A percentile compares a stretch with the other conserved stretches of the same genome.
phyloP scores from a whole-genome alignment of 176 grass and related monocot species.

The Oryza nivara region DNA sequence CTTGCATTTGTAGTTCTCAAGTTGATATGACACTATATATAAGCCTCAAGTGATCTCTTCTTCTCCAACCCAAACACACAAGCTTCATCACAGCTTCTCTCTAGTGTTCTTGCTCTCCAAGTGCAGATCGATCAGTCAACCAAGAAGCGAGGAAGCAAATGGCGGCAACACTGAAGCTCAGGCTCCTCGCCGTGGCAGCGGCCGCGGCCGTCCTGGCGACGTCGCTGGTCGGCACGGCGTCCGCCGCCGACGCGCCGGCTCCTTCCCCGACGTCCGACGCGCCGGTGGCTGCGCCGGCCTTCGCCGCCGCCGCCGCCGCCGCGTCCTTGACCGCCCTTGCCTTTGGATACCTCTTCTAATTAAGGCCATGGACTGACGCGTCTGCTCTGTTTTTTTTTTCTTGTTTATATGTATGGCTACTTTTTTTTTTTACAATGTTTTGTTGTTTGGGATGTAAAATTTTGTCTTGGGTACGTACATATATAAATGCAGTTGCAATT shows the following conservation, averaged over 20 bases:
- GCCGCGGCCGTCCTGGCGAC: conserved; percentile 20
- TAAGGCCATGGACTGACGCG: background rate
- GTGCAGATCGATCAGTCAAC: no score
- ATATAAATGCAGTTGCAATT: background rate
- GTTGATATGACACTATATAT: background rate
- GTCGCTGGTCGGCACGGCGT: conserved; percentile 32
- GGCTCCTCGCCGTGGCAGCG: conserved; percentile 38
- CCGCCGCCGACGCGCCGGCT: conserved; percentile 37
- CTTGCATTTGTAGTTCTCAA: no score
- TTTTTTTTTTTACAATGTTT: background rate
- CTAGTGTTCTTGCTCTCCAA: background rate
- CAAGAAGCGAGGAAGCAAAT: conserved; percentile 20
- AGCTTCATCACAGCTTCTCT: background rate
- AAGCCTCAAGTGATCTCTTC: background rate
- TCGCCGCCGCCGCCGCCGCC: background rate
- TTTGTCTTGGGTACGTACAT: background rate
- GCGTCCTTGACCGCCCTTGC: conserved; percentile 44
- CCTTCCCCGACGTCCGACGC: conserved; percentile 44
- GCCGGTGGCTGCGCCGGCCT: conserved; percentile 28
- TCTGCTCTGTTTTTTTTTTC: background rate
- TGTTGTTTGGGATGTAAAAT: background rate
- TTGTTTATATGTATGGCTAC: background rate
- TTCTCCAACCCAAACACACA: conserved; percentile 3
- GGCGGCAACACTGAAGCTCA: conserved; percentile 49
- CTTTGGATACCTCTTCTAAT: conserved; percentile 50